Conservation (phyloP, 1,284 basidiomycete species). For the Ganoderma boninense region DNA sequence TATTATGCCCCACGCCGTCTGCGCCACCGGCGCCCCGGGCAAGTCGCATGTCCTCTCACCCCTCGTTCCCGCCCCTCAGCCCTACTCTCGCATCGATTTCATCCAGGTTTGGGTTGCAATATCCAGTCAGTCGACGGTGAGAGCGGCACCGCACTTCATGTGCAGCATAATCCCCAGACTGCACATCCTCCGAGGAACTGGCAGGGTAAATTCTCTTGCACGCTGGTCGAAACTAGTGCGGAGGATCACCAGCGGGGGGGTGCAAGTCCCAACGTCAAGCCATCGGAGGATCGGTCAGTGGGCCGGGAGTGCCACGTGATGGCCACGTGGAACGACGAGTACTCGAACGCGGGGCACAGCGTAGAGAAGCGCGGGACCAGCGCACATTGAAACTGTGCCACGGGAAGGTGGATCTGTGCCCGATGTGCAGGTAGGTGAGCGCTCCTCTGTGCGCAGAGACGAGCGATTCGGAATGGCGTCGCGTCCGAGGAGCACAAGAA, state of each 20-base stretch:
- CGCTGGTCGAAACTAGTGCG: constrained; percentile 11
- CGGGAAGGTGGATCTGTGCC: not conserved
- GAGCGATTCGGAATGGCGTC: constrained; percentile 4
- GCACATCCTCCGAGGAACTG: not conserved
- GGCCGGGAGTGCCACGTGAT: not conserved
- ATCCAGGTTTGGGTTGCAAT: constrained; percentile 12
- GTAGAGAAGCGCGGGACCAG: constrained; percentile 1
- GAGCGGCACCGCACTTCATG: not conserved
- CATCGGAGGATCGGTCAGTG: constrained; percentile 14
- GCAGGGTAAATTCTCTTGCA: not conserved
- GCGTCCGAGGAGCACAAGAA: constrained; percentile 12
- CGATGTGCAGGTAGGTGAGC: constrained; percentile 21
- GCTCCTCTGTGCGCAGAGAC: constrained; percentile 19
- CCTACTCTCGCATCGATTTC: not conserved
- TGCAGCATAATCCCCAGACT: constrained; percentile 10
- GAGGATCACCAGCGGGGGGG: not conserved
- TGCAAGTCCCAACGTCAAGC: constrained; percentile 13
- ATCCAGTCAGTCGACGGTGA: constrained; percentile 15
- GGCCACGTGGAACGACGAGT: constrained; percentile 17
- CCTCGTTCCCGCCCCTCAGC: not conserved
- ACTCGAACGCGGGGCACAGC: constrained; percentile 15
- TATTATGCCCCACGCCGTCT: constrained; percentile 19
- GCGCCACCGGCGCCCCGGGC: constrained; percentile 13
- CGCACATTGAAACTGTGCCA: not conserved
- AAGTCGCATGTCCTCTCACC: constrained; percentile 10